phyloP scores from a whole-genome alignment of 2,329 filamentous ascomycete genomes.

The Xylariomycetidae sp. region DNA sequence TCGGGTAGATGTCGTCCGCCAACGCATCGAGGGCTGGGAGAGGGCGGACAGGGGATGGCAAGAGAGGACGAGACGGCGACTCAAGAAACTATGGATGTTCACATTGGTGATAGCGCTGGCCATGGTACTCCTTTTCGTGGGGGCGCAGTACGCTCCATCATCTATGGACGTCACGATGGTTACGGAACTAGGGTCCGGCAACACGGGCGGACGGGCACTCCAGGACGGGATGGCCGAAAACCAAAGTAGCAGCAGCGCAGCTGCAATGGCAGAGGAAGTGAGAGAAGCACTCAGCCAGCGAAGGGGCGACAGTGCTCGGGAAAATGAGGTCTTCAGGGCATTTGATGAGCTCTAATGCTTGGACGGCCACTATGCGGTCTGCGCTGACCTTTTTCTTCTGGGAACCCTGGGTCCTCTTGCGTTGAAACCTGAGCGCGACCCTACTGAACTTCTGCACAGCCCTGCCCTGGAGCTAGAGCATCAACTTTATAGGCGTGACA shows the following conservation, averaged over 20 bases:
- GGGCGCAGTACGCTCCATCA: conserved; percentile 27
- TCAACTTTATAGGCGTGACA: too few relatives aligned
- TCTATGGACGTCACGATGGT: conserved; percentile 9
- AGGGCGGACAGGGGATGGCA: conserved; percentile 61
- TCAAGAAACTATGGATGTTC: conserved; percentile 59
- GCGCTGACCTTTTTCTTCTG: too few relatives aligned
- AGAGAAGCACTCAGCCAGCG: conserved; percentile 21
- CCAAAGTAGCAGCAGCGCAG: conserved; percentile 16
- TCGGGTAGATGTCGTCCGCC: conserved; percentile 58
- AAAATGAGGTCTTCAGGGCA: conserved; percentile 23
- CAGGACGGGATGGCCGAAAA: conserved; percentile 11
- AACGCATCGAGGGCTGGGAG: conserved; percentile 62
- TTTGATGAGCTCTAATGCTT: conserved; percentile 30
- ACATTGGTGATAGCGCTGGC: conserved; percentile 44
- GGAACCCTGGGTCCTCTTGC: too few relatives aligned
- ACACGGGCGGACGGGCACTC: conserved; percentile 4
- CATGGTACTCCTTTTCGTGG: conserved; percentile 37
- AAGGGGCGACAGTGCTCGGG: conserved; percentile 12
- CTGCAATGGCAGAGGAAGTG: conserved; percentile 20
- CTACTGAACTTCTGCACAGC: too few relatives aligned
- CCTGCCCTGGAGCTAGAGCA: too few relatives aligned
- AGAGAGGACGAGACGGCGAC: conserved; percentile 56
- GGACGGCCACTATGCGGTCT: too few relatives aligned
- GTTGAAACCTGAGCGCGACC: too few relatives aligned
- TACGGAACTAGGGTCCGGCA: conserved; percentile 7